phyloP scores from a whole-genome alignment of 2,329 filamentous ascomycete genomes.

The Pyrenochaeta sp. region DNA sequence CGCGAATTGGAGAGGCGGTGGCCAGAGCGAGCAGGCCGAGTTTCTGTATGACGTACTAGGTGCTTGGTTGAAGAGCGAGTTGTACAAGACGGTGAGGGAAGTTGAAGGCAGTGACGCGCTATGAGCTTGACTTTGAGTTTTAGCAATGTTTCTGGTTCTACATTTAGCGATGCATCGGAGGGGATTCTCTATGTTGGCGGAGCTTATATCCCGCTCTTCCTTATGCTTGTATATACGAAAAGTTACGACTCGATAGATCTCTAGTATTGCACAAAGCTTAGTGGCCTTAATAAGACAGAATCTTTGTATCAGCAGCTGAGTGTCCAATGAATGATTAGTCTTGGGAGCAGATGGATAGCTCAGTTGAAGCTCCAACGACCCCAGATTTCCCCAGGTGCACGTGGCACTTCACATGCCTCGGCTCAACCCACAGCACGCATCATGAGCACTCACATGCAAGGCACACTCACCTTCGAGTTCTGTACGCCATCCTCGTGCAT shows the following conservation, averaged over 20 bases:
- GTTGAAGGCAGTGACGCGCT: constrained; percentile 23
- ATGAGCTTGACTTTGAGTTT: not conserved
- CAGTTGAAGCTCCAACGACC: constrained; percentile 10
- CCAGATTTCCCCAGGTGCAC: constrained; percentile 26
- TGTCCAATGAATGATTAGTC: not conserved
- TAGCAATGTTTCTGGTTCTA: not conserved
- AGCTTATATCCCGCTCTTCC: not conserved
- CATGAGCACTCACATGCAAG: constrained; percentile 27
- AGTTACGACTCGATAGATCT: not conserved
- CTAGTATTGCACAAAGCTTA: not conserved
- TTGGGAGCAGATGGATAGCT: not conserved
- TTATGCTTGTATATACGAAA: constrained; percentile 2
- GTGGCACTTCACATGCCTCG: constrained; percentile 37
- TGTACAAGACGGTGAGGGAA: constrained; percentile 38
- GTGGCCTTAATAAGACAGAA: not conserved
- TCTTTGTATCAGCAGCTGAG: not conserved
- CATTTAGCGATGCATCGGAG: constrained; percentile 13
- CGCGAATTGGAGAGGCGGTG: constrained; percentile 34
- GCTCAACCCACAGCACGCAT: constrained; percentile 19
- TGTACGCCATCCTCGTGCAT: constrained; percentile 9
- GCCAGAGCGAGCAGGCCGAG: constrained; percentile 34
- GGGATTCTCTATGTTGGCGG: constrained; percentile 1
- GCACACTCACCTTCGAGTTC: not conserved
- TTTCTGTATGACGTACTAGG: constrained; percentile 43
- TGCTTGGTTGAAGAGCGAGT: constrained; percentile 43